Percentiles rank a stretch among this genome's conserved stretches.
Conservation (phyloP, 441 rosid species). For the Jatropha multifida region DNA sequence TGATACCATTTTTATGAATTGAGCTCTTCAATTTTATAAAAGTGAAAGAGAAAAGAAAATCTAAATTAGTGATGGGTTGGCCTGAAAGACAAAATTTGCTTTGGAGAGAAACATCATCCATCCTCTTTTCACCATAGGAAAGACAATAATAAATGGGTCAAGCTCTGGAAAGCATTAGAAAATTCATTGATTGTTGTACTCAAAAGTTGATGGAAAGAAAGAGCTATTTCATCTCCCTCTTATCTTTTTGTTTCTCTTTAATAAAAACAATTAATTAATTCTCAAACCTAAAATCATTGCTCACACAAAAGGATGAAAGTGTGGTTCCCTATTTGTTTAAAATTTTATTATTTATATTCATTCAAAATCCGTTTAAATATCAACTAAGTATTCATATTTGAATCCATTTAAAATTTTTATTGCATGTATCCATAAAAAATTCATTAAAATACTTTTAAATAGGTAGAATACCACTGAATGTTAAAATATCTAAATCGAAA, state of each 20-base stretch:
- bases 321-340: no score
- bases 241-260: not conserved
- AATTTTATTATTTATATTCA: no score
- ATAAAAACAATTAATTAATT: not conserved
- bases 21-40: conserved; percentile 19
- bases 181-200: conserved; percentile 9
- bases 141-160: conserved; percentile 21
- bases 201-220: conserved; percentile 4
- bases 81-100: conserved; percentile 24
- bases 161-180: conserved; percentile 3
- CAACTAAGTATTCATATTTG: no score
- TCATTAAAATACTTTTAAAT: no score
- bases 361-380: no score
- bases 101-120: conserved; percentile 18
- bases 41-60: not conserved
- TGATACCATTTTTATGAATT: conserved; percentile 8
- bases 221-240: not conserved
- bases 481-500: no score
- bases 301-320: no score
- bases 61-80: conserved; percentile 15
- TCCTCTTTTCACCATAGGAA: conserved; percentile 14
- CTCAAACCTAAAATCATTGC: not conserved
- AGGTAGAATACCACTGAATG: no score
- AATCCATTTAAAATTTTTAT: no score
- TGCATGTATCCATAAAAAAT: no score